A percentile compares a stretch with the other conserved stretches of the same genome.
These are phyloP conservation scores for Rostrohypoxylon terebratum DNA, from an alignment of 495 filamentous ascomycete species.

Conservation along the genomic window DNA sequence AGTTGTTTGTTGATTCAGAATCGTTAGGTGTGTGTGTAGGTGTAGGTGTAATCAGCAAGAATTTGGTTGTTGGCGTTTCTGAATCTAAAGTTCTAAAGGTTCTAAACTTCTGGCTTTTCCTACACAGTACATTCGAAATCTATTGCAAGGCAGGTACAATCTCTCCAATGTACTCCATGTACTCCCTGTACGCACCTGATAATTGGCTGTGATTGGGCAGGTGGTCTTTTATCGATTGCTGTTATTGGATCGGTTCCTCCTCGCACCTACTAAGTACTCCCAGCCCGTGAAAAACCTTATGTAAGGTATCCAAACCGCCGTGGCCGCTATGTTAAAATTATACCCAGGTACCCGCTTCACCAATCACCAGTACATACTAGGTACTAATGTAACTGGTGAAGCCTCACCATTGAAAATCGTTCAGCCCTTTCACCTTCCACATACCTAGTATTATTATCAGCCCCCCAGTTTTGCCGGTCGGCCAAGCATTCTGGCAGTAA, in stretches of 20 bases:
- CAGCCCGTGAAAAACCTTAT: neutral
- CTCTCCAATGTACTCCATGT: too few relatives aligned
- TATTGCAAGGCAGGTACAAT: constrained; percentile 36
- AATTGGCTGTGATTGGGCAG: constrained; percentile 7
- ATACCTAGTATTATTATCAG: too few relatives aligned
- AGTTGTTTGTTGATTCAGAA: constrained; percentile 19
- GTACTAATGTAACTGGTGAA: neutral
- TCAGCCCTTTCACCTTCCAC: constrained; percentile 35
- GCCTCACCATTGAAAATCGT: constrained; percentile 21
- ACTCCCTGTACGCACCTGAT: constrained; percentile 1
- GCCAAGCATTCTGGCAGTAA: too few relatives aligned
- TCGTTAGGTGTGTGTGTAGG: too few relatives aligned
- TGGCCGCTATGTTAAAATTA: constrained; percentile 7
- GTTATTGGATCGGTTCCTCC: constrained; percentile 21
- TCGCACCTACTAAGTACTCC: neutral
- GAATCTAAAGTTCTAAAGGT: neutral
- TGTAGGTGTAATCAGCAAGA: constrained; percentile 19
- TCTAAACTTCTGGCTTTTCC: constrained; percentile 32
- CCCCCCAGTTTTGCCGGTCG: constrained; percentile 43
- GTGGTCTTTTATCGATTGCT: constrained; percentile 5
- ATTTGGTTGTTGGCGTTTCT: constrained; percentile 32
- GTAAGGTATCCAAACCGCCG: constrained; percentile 9
- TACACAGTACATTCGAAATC: constrained; percentile 39
- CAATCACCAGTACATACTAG: too few relatives aligned
- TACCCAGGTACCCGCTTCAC: constrained; percentile 6